phyloP scores from a whole-genome alignment of 805 yeast species.

The Wickerhamomyces strasburgensis region DNA sequence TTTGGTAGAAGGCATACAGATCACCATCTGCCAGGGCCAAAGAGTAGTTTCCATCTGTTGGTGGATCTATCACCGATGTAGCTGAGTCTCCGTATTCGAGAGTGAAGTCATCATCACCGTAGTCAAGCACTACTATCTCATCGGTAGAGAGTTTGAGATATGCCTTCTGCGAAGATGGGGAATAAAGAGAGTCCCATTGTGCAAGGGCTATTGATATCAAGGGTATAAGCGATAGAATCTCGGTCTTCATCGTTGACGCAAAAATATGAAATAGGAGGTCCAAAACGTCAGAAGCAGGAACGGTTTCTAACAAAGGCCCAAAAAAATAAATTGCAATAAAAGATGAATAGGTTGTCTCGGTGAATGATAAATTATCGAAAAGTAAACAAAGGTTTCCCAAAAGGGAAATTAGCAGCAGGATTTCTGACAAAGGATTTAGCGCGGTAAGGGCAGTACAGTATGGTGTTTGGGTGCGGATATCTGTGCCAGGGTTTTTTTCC shows the following conservation, averaged over 20 bases:
- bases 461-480: too few relatives aligned
- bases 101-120: conserved; percentile 1
- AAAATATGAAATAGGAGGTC: too few relatives aligned
- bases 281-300: conserved; percentile 1
- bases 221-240: not conserved
- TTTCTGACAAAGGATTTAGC: too few relatives aligned
- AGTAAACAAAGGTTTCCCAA: conserved; percentile 15
- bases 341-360: not conserved
- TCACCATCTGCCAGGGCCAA: conserved; percentile 20
- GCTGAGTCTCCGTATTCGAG: conserved; percentile 5
- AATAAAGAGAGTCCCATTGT: conserved; percentile 18
- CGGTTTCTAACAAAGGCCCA: not conserved
- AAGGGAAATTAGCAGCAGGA: conserved; percentile 2
- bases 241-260: not conserved
- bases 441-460: too few relatives aligned
- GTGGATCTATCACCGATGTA: conserved; percentile 8
- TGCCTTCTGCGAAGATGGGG: conserved; percentile 14
- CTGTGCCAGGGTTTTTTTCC: too few relatives aligned
- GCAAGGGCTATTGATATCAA: not conserved
- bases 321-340: too few relatives aligned
- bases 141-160: conserved; percentile 19
- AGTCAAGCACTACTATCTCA: conserved; percentile 16
- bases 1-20: conserved; percentile 19
- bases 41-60: conserved; percentile 18
- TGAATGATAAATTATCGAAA: conserved; percentile 3